Conservation (phyloP, 2,329 filamentous ascomycete genomes). For the Apiospora phragmitis region DNA sequence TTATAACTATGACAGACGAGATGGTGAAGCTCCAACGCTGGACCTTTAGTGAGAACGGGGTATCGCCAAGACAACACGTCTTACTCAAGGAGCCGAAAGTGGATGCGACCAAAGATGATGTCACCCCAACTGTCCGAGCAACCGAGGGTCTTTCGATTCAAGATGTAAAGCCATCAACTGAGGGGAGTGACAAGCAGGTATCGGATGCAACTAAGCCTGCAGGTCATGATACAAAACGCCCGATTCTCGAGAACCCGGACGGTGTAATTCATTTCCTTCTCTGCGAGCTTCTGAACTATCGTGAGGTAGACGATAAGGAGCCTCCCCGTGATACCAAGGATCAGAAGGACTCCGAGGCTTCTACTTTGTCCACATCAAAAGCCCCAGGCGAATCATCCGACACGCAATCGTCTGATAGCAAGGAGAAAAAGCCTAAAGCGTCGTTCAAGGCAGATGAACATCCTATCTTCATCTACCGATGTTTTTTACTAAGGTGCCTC, state of each 20-base stretch:
- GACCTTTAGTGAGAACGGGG: conserved; percentile 32
- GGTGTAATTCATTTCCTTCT: conserved; percentile 94
- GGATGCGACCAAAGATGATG: conserved; percentile 38
- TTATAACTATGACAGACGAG: conserved; percentile 85
- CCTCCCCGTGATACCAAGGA: conserved; percentile 45
- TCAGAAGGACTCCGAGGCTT: conserved; percentile 33
- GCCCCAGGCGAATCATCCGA: conserved; percentile 21
- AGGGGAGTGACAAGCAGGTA: conserved; percentile 60
- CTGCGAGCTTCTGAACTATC: conserved; percentile 87
- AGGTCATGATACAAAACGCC: conserved; percentile 70
- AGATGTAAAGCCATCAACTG: conserved; percentile 62
- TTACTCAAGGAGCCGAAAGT: conserved; percentile 41
- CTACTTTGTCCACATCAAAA: conserved; percentile 24
- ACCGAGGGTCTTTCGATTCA: conserved; percentile 49
- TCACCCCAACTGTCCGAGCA: conserved; percentile 46
- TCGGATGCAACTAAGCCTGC: conserved; percentile 63
- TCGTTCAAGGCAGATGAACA: conserved; percentile 90
- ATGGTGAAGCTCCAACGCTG: conserved; percentile 73
- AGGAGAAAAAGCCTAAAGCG: conserved; percentile 68
- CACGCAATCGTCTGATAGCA: conserved; percentile 38
- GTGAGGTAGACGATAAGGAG: conserved; percentile 88
- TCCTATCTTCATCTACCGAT: conserved; percentile 94
- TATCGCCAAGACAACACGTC: conserved; percentile 34
- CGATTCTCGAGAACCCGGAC: conserved; percentile 87
- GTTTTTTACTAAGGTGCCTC: conserved; percentile 90